A percentile compares a stretch with the other conserved stretches of the same genome.
Conservation (phyloP, 257 asterid species). For the Buddleja alternifolia region DNA sequence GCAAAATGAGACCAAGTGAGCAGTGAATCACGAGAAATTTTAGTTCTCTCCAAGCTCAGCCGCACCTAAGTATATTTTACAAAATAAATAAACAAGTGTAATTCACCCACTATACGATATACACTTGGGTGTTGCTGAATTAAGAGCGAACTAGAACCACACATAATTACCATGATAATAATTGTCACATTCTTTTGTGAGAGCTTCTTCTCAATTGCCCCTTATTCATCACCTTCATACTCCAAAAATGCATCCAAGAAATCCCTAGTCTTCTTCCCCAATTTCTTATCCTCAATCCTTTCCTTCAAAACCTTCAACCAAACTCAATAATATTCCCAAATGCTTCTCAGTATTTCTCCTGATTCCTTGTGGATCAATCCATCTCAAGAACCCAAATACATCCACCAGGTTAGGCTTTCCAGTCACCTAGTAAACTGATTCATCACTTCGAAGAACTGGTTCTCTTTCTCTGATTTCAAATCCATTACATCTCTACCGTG, state of each 20-base stretch:
- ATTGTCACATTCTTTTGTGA: conserved; percentile 42
- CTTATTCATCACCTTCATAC: conserved; percentile 45
- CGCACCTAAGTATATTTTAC: no score
- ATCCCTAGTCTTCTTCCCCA: conserved; percentile 31
- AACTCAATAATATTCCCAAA: conserved; percentile 24
- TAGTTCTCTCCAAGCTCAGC: no score
- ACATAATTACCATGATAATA: conserved; percentile 49
- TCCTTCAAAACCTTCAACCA: conserved; percentile 41
- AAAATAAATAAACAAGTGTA: no score
- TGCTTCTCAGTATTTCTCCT: conserved; percentile 32
- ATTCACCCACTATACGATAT: no score
- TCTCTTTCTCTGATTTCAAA: conserved; percentile 34
- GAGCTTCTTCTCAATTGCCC: conserved; percentile 35
- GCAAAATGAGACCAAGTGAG: no score
- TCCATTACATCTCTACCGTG: conserved; percentile 37
- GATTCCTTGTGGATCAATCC: conserved; percentile 52
- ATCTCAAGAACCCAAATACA: conserved; percentile 43
- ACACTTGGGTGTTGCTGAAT: no score
- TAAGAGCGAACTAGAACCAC: no score
- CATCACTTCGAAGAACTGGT: conserved; percentile 37
- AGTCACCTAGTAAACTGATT: conserved; percentile 29
- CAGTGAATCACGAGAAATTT: no score
- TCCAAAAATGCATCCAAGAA: conserved; percentile 53
- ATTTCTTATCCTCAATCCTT: conserved; percentile 31
- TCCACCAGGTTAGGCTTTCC: conserved; percentile 45